Conservation (phyloP, 257 asterid species). For the Leptodermis oblonga region DNA sequence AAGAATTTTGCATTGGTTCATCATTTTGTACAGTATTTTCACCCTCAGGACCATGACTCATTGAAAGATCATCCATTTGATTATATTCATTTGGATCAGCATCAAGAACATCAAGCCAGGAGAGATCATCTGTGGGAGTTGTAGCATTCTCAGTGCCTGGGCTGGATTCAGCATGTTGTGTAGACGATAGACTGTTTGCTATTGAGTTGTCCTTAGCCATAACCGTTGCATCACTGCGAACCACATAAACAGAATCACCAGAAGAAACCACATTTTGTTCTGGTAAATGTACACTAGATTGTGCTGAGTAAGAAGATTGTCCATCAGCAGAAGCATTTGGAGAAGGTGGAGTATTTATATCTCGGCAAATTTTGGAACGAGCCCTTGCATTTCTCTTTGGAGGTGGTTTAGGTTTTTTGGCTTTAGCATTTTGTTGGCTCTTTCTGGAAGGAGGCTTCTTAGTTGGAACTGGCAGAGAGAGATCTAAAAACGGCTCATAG, state of each 20-base stretch:
- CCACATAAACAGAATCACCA: conserved; percentile 34
- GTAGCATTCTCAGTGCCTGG: conserved; percentile 26
- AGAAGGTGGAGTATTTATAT: conserved; percentile 28
- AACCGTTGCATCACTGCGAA: conserved; percentile 31
- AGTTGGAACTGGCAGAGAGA: conserved; percentile 84
- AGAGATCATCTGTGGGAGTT: conserved; percentile 27
- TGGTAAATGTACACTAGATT: conserved; percentile 28
- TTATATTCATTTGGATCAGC: conserved; percentile 24
- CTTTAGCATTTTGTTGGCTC: conserved; percentile 43
- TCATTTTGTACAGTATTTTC: conserved; percentile 36
- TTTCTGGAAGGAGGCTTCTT: conserved; percentile 59
- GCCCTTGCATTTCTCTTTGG: conserved; percentile 52
- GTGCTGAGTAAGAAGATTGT: conserved; percentile 29
- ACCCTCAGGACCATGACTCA: conserved; percentile 32
- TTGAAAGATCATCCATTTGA: conserved; percentile 32
- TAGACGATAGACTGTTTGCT: conserved; percentile 33
- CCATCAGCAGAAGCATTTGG: conserved; percentile 32
- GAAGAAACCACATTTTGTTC: conserved; percentile 28
- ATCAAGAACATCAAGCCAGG: conserved; percentile 61
- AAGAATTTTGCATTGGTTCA: conserved; percentile 23
- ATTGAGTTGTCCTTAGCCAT: conserved; percentile 47
- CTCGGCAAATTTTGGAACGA: conserved; percentile 41
- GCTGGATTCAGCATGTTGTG: conserved; percentile 23
- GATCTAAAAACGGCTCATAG: conserved; percentile 76
- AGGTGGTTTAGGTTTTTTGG: conserved; percentile 67